Percentiles rank a stretch among this genome's conserved stretches.
Conservation (phyloP, 1,284 basidiomycete genomes). For the Schizophyllum amplum region DNA sequence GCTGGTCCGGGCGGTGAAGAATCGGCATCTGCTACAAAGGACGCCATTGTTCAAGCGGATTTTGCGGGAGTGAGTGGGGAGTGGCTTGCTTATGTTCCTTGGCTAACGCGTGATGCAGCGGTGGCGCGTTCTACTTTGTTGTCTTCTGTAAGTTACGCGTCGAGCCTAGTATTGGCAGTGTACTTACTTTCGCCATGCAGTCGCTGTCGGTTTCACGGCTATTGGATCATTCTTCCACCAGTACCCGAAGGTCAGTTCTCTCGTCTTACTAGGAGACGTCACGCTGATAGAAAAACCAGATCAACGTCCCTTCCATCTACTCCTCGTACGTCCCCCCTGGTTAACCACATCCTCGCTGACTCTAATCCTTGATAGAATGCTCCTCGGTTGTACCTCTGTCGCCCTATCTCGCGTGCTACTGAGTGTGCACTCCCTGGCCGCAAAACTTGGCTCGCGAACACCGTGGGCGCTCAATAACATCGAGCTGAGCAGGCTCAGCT, state of each 20-base stretch:
- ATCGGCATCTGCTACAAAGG: conserved; percentile 23
- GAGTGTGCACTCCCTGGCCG: conserved; percentile 28
- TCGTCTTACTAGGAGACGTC: background rate
- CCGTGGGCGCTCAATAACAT: conserved; percentile 30
- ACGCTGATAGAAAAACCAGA: conserved; percentile 16
- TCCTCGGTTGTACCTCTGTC: conserved; percentile 14
- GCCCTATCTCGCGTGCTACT: conserved; percentile 25
- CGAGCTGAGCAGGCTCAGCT: conserved; percentile 30
- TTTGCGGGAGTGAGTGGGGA: conserved; percentile 25
- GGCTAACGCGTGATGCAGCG: conserved; percentile 13
- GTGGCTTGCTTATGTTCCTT: background rate
- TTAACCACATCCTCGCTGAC: background rate
- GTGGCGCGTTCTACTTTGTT: conserved; percentile 28
- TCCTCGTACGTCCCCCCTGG: conserved; percentile 17
- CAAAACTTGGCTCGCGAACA: conserved; percentile 27
- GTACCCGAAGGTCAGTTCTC: conserved; percentile 19
- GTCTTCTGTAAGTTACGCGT: conserved; percentile 21
- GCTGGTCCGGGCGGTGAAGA: conserved; percentile 23
- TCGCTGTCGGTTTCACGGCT: conserved; percentile 24
- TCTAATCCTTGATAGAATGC: conserved; percentile 7
- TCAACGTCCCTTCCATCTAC: conserved; percentile 26
- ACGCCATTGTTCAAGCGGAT: conserved; percentile 27
- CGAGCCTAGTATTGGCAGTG: background rate
- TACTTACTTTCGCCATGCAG: conserved; percentile 12
- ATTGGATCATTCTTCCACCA: conserved; percentile 25